Conservation (phyloP, 129 eudicot genomes). For the Chrysanthemum seticuspe region DNA sequence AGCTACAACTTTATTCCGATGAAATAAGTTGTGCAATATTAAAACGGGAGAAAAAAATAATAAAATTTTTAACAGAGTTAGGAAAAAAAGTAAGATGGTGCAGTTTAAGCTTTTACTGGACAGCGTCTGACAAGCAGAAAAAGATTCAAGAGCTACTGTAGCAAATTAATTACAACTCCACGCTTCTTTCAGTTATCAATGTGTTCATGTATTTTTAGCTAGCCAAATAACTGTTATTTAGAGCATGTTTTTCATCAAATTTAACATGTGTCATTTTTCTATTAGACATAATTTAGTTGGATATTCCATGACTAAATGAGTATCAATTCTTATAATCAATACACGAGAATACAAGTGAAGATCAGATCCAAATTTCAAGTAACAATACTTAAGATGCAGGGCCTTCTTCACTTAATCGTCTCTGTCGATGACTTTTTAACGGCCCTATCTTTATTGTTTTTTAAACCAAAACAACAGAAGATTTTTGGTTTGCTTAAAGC, state of each 20-base stretch:
- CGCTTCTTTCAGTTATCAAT: not conserved
- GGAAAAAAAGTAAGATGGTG: constrained; percentile 5
- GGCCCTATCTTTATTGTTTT: not conserved
- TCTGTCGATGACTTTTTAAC: constrained; percentile 4
- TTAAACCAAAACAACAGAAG: not conserved
- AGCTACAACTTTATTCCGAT: constrained; percentile 7
- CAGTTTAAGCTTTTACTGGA: constrained; percentile 10
- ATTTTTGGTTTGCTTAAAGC: not conserved
- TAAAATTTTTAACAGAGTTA: constrained; percentile 10
- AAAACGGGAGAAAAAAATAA: not conserved
- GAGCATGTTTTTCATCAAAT: constrained; percentile 7
- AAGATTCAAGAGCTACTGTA: constrained; percentile 2
- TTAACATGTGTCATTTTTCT: not conserved
- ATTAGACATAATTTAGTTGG: not conserved
- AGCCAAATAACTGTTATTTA: not conserved
- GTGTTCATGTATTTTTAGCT: constrained; percentile 2
- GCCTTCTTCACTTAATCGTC: constrained; percentile 8
- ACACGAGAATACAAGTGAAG: not conserved
- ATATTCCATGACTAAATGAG: constrained; percentile 10
- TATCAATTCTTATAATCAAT: not conserved
- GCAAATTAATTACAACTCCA: not conserved
- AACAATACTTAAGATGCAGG: constrained; percentile 5
- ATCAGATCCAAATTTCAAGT: constrained; percentile 1
- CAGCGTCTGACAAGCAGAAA: constrained; percentile 1
- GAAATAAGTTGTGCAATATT: not conserved